Conservation (phyloP, 2,329 filamentous ascomycete species). For the Cladophialophora exuberans region DNA sequence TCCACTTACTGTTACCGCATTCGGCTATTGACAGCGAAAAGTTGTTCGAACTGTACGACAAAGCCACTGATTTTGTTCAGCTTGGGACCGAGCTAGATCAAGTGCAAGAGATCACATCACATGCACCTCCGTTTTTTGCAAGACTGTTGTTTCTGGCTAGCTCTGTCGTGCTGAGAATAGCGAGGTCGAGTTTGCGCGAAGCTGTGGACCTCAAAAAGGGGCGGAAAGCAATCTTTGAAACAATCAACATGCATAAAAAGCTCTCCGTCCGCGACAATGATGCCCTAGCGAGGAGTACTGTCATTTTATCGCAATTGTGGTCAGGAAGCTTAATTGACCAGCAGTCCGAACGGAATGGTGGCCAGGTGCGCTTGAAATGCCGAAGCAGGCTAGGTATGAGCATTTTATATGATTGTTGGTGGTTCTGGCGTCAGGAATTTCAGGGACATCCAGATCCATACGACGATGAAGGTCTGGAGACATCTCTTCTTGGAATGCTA, state of each 20-base stretch:
- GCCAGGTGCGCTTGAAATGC: no score
- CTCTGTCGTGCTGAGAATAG: neutral
- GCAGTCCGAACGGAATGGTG: no score
- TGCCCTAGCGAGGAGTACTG: neutral
- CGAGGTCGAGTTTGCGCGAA: conserved; percentile 5
- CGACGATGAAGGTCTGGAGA: no score
- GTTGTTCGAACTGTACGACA: neutral
- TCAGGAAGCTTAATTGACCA: neutral
- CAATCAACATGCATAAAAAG: conserved; percentile 1
- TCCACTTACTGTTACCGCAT: conserved; percentile 1
- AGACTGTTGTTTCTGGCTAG: neutral
- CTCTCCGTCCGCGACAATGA: neutral
- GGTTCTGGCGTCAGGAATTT: no score
- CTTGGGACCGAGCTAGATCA: conserved; percentile 1
- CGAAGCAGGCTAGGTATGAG: no score
- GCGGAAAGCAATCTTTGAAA: neutral
- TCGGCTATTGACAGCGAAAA: conserved; percentile 4
- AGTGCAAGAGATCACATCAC: neutral
- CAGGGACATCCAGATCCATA: no score
- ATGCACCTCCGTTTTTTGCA: conserved; percentile 2
- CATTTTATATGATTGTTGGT: no score
- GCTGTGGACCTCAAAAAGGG: conserved; percentile 5
- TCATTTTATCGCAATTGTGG: conserved; percentile 3
- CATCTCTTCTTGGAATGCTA: no score
- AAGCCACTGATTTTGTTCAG: neutral